Evolutionary conservation across 2,329 filamentous ascomycete genomes (phyloP), one percentile per base, ranked within the genome.

Genomic region (Clarireedia hainanense): DNA sequence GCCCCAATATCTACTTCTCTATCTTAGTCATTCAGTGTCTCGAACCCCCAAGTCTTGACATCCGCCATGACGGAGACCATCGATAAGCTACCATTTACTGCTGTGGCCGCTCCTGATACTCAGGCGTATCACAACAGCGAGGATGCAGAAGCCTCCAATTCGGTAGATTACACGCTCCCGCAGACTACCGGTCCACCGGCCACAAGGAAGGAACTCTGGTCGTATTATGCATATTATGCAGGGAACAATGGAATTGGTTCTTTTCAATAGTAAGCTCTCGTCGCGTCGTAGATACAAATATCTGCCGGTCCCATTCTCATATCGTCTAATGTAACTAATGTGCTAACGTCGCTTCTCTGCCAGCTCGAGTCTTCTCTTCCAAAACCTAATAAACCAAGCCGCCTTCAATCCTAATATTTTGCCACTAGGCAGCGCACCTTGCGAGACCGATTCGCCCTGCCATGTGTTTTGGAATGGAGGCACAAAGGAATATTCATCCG

Each of bases 341-440:
- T 39, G 15, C 47, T 61, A 34, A 61, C 49, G 10, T 34, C 39
- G 27, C 9, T 52, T 17, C 14, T 23, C 40, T 20, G 51, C 24
- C 40, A 68, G 65, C 56, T 66, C 65, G 10, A 68, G 63, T 50
- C 61, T 68, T 46, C 60, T 68, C 10, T 68, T 68, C 51, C 66
- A 68, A 50, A 68, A 68, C 49, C 56, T 68, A 52, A 68, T 68
- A 43, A 65, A 63, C 46, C 65, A 68, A 56, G 66, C 62, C n/a
- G 64, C 58, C 9, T 68, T 68, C 56, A 66, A 68, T 39, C 66
- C 66, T 6, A 66, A 67, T 40, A 58, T 66, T 23, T 50, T 65
- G 2, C 66, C 66, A n/a, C 53, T 68, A 12, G 65, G 65, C 20
- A 68, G 65, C 43, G 57, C 58, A 6, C 17, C 57, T 34, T 67